Conservation (phyloP, 2,329 filamentous ascomycete species). For the Cladosporium sp. region DNA sequence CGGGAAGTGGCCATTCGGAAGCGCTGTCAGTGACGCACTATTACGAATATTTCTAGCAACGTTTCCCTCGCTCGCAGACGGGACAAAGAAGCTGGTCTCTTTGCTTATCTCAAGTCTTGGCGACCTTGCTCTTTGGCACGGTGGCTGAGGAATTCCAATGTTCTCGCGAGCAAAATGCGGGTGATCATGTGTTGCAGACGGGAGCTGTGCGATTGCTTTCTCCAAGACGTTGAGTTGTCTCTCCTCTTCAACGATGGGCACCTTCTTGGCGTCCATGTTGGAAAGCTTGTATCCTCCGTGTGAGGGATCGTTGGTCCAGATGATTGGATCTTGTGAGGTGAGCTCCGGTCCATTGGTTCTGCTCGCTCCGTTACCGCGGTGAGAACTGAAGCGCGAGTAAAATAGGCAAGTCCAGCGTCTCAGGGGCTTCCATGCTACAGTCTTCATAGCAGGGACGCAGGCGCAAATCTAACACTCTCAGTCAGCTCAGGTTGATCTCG, state of each 20-base stretch:
- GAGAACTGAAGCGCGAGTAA: conserved; percentile 19
- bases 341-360: neutral
- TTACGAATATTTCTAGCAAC: too few species aligned
- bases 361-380: neutral
- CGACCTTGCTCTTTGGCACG: neutral
- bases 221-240: neutral
- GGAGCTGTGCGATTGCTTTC: neutral
- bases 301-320: neutral
- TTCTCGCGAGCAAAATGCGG: neutral
- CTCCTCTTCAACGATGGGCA: neutral
- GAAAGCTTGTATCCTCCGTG: neutral
- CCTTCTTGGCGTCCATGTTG: neutral
- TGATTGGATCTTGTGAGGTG: conserved; percentile 5
- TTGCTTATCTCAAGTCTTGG: conserved; percentile 3
- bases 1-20: too few species aligned
- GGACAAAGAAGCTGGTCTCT: conserved; percentile 2
- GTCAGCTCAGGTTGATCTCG: neutral
- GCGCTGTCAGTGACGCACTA: too few species aligned
- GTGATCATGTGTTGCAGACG: neutral
- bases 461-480: conserved; percentile 30
- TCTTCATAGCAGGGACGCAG: conserved; percentile 32
- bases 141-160: neutral
- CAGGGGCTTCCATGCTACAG: conserved; percentile 25
- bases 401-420: conserved; percentile 13
- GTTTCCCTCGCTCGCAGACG: neutral